Evolutionary conservation across 495 filamentous ascomycete genomes (phyloP).

Genomic region (Hypoxylon cercidicola): DNA sequence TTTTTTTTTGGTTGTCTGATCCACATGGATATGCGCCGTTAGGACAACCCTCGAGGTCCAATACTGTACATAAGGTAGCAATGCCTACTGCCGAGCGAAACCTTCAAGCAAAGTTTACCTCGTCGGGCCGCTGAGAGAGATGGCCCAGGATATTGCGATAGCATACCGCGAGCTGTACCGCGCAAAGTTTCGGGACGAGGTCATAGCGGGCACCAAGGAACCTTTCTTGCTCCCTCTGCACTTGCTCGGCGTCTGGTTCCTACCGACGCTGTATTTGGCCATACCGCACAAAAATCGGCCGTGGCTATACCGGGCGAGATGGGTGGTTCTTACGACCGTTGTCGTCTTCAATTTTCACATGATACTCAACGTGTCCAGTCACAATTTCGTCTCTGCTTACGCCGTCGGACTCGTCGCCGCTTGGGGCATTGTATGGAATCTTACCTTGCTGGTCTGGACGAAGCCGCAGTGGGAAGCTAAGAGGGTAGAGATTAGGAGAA

Average conservation of each 20-base stretch:
- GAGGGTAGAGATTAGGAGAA: slow-evolving; percentile 67
- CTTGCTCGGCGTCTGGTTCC: slow-evolving; percentile 57
- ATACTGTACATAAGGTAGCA: background rate
- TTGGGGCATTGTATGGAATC: slow-evolving; percentile 75
- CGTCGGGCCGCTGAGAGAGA: slow-evolving; percentile 10
- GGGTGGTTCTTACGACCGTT: slow-evolving; percentile 60
- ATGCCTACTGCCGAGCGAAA: slow-evolving; percentile 11
- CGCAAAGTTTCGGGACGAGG: slow-evolving; percentile 35
- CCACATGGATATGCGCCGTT: too few species aligned
- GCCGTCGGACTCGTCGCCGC: slow-evolving; percentile 71
- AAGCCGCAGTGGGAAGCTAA: slow-evolving; percentile 72
- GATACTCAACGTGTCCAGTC: slow-evolving; percentile 61
- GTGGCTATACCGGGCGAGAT: slow-evolving; percentile 61
- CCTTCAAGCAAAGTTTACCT: slow-evolving; percentile 11
- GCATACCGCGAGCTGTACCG: slow-evolving; percentile 41
- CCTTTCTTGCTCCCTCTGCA: slow-evolving; percentile 68
- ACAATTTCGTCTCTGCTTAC: slow-evolving; percentile 70
- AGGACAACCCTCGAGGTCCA: background rate
- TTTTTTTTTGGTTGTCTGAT: too few species aligned
- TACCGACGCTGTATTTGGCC: slow-evolving; percentile 66
- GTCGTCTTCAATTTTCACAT: slow-evolving; percentile 52
- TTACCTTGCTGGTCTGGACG: slow-evolving; percentile 69
- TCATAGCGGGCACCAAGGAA: slow-evolving; percentile 51
- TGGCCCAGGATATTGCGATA: slow-evolving; percentile 34
- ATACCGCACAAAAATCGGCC: slow-evolving; percentile 65